Conservation (phyloP, 495 filamentous ascomycete species). For the Hyaloscypha bicolor region DNA sequence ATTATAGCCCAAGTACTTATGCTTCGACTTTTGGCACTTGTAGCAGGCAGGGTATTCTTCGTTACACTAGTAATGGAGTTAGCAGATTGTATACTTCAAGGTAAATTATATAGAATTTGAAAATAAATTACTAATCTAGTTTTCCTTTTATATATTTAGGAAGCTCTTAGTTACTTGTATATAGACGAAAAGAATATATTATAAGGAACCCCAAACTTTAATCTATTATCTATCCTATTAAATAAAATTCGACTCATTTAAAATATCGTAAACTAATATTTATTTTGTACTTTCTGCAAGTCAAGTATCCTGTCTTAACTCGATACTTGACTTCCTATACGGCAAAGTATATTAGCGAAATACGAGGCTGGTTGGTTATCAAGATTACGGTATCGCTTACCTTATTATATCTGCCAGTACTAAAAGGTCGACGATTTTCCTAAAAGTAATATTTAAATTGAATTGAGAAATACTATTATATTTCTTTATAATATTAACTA, state of each 20-base stretch:
- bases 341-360: constrained; percentile 26
- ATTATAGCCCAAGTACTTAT: constrained; percentile 96
- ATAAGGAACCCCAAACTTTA: constrained; percentile 33
- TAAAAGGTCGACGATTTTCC: too few relatives aligned
- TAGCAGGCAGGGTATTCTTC: constrained; percentile 92
- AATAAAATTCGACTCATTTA: constrained; percentile 9
- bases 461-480: too few relatives aligned
- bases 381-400: too few relatives aligned
- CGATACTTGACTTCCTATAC: constrained; percentile 88
- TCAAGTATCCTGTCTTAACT: constrained; percentile 97
- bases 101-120: too few relatives aligned
- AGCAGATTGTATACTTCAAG: constrained; percentile 16
- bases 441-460: too few relatives aligned
- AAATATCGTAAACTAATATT: constrained; percentile 72
- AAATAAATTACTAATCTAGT: too few relatives aligned
- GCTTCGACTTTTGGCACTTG: constrained; percentile 98
- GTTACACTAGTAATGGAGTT: constrained; percentile 70
- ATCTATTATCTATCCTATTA: constrained; percentile 17
- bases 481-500: too few relatives aligned
- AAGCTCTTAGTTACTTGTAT: constrained; percentile 44
- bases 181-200: constrained; percentile 37
- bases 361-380: constrained; percentile 15
- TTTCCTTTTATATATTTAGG: constrained; percentile 50
- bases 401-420: too few relatives aligned
- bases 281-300: constrained; percentile 94